These are phyloP conservation scores for Calonectria pauciramosa DNA, from an alignment of 2,329 filamentous ascomycete genomes.

Conservation along the genomic window DNA sequence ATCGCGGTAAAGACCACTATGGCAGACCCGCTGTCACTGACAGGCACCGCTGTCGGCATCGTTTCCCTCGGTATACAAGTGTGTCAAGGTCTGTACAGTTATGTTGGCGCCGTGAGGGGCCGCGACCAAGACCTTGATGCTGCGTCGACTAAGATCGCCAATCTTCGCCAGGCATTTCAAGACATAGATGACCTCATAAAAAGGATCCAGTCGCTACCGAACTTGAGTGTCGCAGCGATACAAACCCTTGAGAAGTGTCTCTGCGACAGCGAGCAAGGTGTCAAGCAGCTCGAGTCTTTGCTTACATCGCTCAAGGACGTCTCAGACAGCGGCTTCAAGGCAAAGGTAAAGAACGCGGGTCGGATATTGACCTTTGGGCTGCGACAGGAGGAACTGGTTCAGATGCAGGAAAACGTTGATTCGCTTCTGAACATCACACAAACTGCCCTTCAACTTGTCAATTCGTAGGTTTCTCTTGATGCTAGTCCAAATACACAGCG, in stretches of 20 bases:
- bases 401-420: neutral
- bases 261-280: neutral
- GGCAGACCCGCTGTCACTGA: constrained; percentile 10
- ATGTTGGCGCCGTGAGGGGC: neutral
- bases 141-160: neutral
- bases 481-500: neutral
- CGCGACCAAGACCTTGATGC: constrained; percentile 5
- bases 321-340: neutral
- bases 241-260: constrained; percentile 9
- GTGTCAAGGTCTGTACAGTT: constrained; percentile 6
- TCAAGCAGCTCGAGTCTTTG: neutral
- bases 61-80: constrained; percentile 15
- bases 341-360: constrained; percentile 5
- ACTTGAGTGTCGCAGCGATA: neutral
- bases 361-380: neutral
- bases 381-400: neutral
- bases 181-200: neutral
- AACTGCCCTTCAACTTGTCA: constrained; percentile 3
- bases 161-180: neutral
- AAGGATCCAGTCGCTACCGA: neutral
- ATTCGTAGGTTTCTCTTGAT: neutral
- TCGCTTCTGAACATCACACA: neutral
- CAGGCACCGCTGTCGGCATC: constrained; percentile 15
- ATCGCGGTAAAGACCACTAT: neutral
- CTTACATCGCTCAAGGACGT: neutral